Conservation (phyloP, 2,329 filamentous ascomycete genomes). For the Scopulariopsis brevicaulis region DNA sequence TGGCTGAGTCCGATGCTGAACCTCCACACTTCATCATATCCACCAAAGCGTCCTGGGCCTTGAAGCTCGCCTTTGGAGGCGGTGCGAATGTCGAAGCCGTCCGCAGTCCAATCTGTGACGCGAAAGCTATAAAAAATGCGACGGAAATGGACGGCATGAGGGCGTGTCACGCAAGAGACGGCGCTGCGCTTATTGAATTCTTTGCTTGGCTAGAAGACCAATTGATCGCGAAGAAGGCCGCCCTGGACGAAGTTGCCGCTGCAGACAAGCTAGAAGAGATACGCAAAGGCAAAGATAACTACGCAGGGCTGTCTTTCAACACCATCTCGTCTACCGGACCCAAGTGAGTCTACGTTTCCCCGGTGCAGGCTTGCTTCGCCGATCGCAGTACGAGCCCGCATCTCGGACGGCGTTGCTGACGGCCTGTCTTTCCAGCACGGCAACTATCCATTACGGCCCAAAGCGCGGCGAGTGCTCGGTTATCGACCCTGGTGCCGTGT, state of each 20-base stretch:
- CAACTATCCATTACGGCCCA: slow-evolving; percentile 91
- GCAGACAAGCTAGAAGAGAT: slow-evolving; percentile 81
- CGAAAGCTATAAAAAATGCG: slow-evolving; percentile 91
- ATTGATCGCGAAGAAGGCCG: slow-evolving; percentile 58
- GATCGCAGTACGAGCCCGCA: slow-evolving; percentile 1
- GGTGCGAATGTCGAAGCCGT: slow-evolving; percentile 76
- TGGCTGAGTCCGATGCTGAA: slow-evolving; percentile 14
- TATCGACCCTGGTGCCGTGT: slow-evolving; percentile 77
- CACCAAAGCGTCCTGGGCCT: slow-evolving; percentile 84
- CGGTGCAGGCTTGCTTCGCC: not conserved
- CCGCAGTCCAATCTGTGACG: slow-evolving; percentile 76
- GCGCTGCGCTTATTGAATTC: slow-evolving; percentile 80
- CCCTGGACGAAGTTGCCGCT: slow-evolving; percentile 79
- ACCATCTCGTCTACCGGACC: slow-evolving; percentile 93
- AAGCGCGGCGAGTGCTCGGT: slow-evolving; percentile 70
- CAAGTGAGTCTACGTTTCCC: slow-evolving; percentile 32
- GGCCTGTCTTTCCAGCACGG: slow-evolving; percentile 52
- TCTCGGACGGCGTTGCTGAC: not conserved
- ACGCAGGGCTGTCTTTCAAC: slow-evolving; percentile 83
- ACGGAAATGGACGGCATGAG: slow-evolving; percentile 87
- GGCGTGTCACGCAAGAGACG: slow-evolving; percentile 85
- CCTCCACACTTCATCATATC: slow-evolving; percentile 70
- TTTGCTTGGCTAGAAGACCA: slow-evolving; percentile 96
- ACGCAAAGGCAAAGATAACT: slow-evolving; percentile 57
- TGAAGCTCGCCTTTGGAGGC: slow-evolving; percentile 77